Base-by-base conservation (phyloP, 345 rosid species). In the Citrus australasica region DNA sequence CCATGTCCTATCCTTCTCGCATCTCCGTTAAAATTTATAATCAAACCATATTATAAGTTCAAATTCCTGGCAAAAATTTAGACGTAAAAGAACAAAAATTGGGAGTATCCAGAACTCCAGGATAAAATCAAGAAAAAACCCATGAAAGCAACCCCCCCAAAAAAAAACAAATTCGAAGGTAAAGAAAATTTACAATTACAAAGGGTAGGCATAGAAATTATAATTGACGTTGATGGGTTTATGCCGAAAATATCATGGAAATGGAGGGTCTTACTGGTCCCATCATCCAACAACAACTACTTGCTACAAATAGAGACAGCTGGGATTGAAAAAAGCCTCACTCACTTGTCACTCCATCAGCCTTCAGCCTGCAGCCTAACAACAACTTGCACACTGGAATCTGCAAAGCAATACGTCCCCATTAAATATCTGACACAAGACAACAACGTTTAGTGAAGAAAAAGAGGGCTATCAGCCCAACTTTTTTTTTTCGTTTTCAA, bases 171-270 rank as follows among this genome's bases (percentile, higher is more conserved):
- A 24, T 72, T 11, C 5, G 56, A 51, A 70, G 35, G 69, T 25
- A 30, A 42, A 24, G 8, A 22, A 28, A 79, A 78, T 53, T 86
- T 86, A 82, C 87, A 66, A 46, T 46, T 46, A 46, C 51, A 53
- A 71, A 74, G 86, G 88, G 85, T 80, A 82, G 79, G 78, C 88
- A 78, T 60, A 84, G 84, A 88, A 85, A 86, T 83, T 80, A 85
- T 79, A 81, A 80, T 67, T 76, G 93, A 88, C 82, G 87, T 77
- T 78, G 92, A 92, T 82, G 86, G 92, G 84, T 80, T 46, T 85
- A 86, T 88, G 88, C 81, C 55, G 81, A 83, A 46, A 82, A 85
- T 58, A 82, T 83, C 72, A 72, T 77, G 76, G 56, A 67, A 79
- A 74, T 83, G 82, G 88, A 71, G 84, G 84, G 88, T 80, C 85